Percentiles rank a stretch among this genome's conserved stretches.
Evolutionary conservation across 345 rosid species (phyloP).

Genomic region (Linum tenue): DNA sequence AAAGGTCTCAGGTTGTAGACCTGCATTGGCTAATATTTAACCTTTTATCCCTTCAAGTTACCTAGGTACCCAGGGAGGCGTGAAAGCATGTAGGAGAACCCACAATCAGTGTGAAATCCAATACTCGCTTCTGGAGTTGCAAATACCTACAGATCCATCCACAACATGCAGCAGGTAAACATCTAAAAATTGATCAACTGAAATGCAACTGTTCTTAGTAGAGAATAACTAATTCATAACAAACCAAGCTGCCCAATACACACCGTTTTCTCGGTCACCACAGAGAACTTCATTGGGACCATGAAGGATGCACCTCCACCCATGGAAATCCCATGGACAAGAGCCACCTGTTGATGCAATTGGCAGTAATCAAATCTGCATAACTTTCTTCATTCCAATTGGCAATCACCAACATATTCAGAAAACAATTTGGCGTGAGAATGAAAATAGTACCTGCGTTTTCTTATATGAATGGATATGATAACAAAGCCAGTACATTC

Average conservation of each 20-base stretch:
- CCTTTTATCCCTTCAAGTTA: conserved; percentile 5
- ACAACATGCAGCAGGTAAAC: conserved; percentile 1
- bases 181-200: neutral
- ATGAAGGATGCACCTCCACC: conserved; percentile 92
- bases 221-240: neutral
- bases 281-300: conserved; percentile 92
- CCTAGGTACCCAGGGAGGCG: conserved; percentile 82
- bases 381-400: neutral
- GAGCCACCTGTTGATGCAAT: conserved; percentile 57
- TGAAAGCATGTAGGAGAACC: conserved; percentile 79
- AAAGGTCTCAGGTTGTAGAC: neutral
- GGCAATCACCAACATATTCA: neutral
- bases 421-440: neutral
- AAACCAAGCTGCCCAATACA: conserved; percentile 15
- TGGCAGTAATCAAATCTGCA: neutral
- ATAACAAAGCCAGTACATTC: conserved; percentile 94
- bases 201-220: too few species aligned
- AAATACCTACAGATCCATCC: conserved; percentile 43
- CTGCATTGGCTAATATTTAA: neutral
- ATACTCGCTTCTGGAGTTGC: conserved; percentile 91
- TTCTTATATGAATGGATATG: conserved; percentile 86
- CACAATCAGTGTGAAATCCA: conserved; percentile 89
- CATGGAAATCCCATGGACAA: conserved; percentile 85
- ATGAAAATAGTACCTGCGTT: conserved; percentile 39
- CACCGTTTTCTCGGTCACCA: conserved; percentile 90